Conservation (phyloP, 2,329 filamentous ascomycete genomes). For the Berkeleyomyces basicola region DNA sequence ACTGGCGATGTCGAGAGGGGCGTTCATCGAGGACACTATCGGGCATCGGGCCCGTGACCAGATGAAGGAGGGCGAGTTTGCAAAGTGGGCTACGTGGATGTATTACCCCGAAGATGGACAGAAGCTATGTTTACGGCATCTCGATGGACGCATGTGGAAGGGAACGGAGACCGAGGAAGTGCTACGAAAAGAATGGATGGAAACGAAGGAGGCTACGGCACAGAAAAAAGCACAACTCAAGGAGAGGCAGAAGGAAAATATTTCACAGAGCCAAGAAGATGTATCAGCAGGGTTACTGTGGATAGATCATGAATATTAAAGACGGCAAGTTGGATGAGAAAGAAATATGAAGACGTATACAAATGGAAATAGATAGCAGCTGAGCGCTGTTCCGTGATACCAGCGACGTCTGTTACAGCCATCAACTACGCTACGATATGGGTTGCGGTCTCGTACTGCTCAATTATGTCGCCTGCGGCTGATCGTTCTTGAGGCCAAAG, state of each 20-base stretch:
- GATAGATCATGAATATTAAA: neutral
- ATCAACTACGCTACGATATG: neutral
- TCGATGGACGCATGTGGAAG: slow-evolving; percentile 34
- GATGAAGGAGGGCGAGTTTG: slow-evolving; percentile 37
- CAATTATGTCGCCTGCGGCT: neutral
- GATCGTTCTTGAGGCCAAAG: neutral
- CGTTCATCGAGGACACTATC: slow-evolving; percentile 40
- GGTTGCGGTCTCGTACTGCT: neutral
- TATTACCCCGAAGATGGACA: slow-evolving; percentile 34
- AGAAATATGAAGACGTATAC: neutral
- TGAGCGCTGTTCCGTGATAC: slow-evolving; percentile 3
- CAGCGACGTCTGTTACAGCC: neutral
- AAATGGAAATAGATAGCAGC: neutral
- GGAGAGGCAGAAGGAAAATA: neutral
- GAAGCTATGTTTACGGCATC: slow-evolving; percentile 30
- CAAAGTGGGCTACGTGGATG: slow-evolving; percentile 38
- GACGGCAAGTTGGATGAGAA: neutral
- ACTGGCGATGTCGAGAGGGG: slow-evolving; percentile 32
- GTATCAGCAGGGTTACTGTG: neutral
- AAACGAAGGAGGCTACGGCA: slow-evolving; percentile 3
- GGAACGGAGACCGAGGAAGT: slow-evolving; percentile 18
- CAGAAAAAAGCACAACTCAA: neutral
- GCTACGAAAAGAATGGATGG: neutral
- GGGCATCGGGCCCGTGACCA: slow-evolving; percentile 37
- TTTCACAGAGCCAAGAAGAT: neutral